These are phyloP conservation scores for Diaporthe caulivora DNA, from an alignment of 2,329 filamentous ascomycete species.

Conservation along the genomic window DNA sequence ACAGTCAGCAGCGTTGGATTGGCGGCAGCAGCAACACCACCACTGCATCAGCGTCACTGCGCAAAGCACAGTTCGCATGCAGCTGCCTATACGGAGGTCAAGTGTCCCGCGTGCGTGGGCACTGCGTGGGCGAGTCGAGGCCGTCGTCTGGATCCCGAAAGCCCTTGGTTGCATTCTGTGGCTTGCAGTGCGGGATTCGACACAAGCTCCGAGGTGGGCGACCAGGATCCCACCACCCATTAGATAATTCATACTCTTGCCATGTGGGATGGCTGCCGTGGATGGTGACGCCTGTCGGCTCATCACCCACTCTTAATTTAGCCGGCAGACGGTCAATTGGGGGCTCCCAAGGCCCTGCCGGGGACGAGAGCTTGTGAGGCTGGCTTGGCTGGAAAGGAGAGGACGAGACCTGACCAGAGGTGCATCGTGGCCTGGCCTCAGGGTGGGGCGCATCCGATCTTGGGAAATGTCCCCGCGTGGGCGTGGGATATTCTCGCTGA, in stretches of 20 bases:
- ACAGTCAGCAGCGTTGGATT: background rate
- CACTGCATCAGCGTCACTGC: background rate
- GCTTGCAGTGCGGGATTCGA: slow-evolving; percentile 8
- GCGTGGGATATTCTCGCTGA: slow-evolving; percentile 10
- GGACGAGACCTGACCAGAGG: slow-evolving; percentile 1
- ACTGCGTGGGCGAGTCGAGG: background rate
- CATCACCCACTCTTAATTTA: slow-evolving; percentile 20
- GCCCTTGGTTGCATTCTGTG: background rate
- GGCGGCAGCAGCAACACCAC: background rate
- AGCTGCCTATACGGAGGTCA: slow-evolving; percentile 16
- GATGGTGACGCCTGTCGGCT: background rate
- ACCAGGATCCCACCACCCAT: slow-evolving; percentile 9
- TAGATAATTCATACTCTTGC: slow-evolving; percentile 23
- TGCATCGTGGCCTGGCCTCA: slow-evolving; percentile 19
- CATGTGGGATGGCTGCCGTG: slow-evolving; percentile 18
- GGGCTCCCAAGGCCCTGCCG: background rate
- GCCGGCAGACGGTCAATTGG: background rate
- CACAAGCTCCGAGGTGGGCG: slow-evolving; percentile 1
- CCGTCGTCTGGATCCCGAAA: background rate
- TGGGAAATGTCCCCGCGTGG: slow-evolving; percentile 9
- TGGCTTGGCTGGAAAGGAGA: background rate
- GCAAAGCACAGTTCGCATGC: background rate
- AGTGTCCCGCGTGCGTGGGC: slow-evolving; percentile 1
- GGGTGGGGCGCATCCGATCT: slow-evolving; percentile 19
- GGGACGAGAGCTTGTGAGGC: background rate